phyloP scores from a whole-genome alignment of 495 filamentous ascomycete species.

The Trichoderma reesei region DNA sequence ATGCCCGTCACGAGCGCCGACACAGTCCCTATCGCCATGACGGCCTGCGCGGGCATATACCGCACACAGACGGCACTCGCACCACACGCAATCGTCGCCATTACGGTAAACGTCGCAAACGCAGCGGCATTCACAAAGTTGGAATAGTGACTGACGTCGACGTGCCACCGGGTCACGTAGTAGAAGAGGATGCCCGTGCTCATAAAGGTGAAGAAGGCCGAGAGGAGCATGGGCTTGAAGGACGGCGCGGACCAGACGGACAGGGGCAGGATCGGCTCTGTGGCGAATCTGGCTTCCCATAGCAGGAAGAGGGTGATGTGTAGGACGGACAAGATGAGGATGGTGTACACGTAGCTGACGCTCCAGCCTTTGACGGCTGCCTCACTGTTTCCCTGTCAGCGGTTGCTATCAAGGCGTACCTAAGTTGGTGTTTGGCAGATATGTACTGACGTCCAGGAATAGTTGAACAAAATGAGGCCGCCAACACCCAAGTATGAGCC shows the following conservation, averaged over 20 bases:
- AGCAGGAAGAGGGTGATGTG: constrained; percentile 32
- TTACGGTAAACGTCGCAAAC: not conserved
- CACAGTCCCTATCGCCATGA: constrained; percentile 37
- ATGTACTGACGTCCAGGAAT: constrained; percentile 43
- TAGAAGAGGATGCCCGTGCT: constrained; percentile 38
- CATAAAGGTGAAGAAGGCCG: constrained; percentile 44
- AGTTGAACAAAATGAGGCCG: constrained; percentile 43
- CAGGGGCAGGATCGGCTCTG: constrained; percentile 39
- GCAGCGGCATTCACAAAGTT: not conserved
- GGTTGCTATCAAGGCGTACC: not conserved
- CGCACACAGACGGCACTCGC: not conserved
- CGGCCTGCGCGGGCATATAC: constrained; percentile 37
- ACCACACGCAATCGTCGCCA: not conserved
- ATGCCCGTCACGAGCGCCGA: constrained; percentile 29
- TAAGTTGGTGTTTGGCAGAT: not conserved
- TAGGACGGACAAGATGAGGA: constrained; percentile 33
- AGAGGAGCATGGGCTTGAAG: constrained; percentile 37
- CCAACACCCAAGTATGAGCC: constrained; percentile 37
- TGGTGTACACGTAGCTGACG: constrained; percentile 34
- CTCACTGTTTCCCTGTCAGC: constrained; percentile 27
- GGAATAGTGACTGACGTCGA: not conserved
- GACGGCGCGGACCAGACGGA: constrained; percentile 42
- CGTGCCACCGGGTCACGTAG: constrained; percentile 24
- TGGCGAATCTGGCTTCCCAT: constrained; percentile 37
- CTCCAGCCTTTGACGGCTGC: constrained; percentile 41